A percentile compares a stretch with the other conserved stretches of the same genome.
Conservation (phyloP, 371 early-diverging fungal genomes). For the Mucor irregularis region DNA sequence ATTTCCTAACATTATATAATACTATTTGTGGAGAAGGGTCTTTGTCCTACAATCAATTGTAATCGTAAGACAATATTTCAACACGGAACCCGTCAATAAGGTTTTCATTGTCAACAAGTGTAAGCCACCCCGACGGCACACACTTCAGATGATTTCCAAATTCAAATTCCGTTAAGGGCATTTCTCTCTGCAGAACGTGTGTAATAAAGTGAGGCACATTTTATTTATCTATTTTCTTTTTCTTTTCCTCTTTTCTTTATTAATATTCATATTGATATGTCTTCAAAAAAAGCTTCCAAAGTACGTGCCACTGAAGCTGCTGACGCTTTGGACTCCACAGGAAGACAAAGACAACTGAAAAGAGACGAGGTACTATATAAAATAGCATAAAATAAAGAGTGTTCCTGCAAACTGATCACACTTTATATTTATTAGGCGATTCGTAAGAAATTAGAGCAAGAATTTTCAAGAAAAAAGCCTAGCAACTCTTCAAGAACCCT, state of each 20-base stretch:
- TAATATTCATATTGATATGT: no score
- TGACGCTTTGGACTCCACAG: slow-evolving; percentile 18
- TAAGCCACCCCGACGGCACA: no score
- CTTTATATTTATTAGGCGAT: slow-evolving; percentile 30
- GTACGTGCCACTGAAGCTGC: slow-evolving; percentile 15
- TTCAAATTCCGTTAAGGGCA: no score
- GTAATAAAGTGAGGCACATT: not conserved
- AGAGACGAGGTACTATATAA: slow-evolving; percentile 21
- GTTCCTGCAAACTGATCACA: not conserved
- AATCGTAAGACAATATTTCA: no score
- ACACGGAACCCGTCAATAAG: no score
- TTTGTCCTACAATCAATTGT: no score
- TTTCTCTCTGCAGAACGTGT: no score
- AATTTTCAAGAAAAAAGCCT: slow-evolving; percentile 64
- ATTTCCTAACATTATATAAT: no score
- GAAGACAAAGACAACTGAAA: slow-evolving; percentile 26
- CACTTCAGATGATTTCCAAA: no score
- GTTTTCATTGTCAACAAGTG: no score
- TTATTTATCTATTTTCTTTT: slow-evolving; percentile 4
- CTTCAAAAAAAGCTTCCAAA: slow-evolving; percentile 13
- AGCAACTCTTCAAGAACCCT: slow-evolving; percentile 33
- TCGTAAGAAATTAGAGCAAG: slow-evolving; percentile 74
- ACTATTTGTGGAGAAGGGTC: no score
- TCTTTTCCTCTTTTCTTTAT: not conserved
- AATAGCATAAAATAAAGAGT: not conserved